Evolutionary conservation across 371 early-diverging fungal species (phyloP).

Genomic region (Mucor piriformis): DNA sequence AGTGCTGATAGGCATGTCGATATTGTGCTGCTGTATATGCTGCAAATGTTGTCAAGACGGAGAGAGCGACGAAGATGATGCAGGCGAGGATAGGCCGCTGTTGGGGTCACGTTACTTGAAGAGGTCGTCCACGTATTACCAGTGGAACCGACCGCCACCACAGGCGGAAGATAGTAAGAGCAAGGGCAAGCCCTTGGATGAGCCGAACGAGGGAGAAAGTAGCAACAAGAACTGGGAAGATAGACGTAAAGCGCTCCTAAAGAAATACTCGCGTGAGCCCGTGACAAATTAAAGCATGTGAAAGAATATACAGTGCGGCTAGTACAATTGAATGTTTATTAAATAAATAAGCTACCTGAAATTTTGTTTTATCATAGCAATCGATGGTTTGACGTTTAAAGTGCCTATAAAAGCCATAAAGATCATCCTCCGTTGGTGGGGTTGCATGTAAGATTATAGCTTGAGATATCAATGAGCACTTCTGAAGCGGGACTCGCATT

Average conservation of each 20-base stretch:
- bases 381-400: no score
- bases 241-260: slow-evolving; percentile 19
- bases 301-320: no score
- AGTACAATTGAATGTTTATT: no score
- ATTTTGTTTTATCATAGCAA: no score
- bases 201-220: background rate
- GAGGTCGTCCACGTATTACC: slow-evolving; percentile 29
- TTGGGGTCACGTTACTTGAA: slow-evolving; percentile 13
- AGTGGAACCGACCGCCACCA: slow-evolving; percentile 24
- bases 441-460: no score
- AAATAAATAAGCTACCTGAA: no score
- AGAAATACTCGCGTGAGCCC: slow-evolving; percentile 24
- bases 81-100: slow-evolving; percentile 17
- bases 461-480: no score
- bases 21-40: slow-evolving; percentile 18
- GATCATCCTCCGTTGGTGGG: no score
- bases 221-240: slow-evolving; percentile 23
- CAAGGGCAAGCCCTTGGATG: background rate
- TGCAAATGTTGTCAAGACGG: slow-evolving; percentile 7
- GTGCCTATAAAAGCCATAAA: no score
- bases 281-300: background rate
- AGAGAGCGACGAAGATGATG: slow-evolving; percentile 4
- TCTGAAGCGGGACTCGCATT: no score
- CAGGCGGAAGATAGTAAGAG: background rate
- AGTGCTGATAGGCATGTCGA: slow-evolving; percentile 1